Evolutionary conservation across 108 stramenopile genomes (phyloP), one percentile per base, ranked within the genome.

Genomic region (Cyclotella atomus): DNA sequence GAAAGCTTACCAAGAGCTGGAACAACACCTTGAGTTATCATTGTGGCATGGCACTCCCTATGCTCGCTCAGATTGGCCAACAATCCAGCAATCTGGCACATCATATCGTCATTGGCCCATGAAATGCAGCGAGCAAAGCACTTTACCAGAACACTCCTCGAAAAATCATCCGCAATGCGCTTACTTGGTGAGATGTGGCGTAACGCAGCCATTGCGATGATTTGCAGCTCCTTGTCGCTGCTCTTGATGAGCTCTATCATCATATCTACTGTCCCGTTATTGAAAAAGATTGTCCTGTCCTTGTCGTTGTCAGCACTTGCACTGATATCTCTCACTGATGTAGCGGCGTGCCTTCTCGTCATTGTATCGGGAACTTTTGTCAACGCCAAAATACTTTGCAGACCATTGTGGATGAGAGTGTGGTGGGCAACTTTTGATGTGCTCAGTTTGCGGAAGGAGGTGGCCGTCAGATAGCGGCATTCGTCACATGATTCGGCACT

Each of bases 51-150:
- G 73, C 91, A 91, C 55, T 80, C 81, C 43, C 62, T 64, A 50
- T 85, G 71, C 65, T 90, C 91, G 29, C 83, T 84, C 54, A 91
- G 67, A 72, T 94, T 94, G 24, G 91, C 93, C 46, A 94, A 53
- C 8, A 88, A 54, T 23, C 90, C 93, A 17, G 91, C 90, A 65
- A 83, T 54, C 79, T 94, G 91, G 56, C 83, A 86, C 70, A 69
- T 64, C 61, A 94, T 77, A 49, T 94, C 90, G 21, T 85, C 89
- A 55, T 85, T 88, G 16, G 83, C 84, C 65, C 77, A 76, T 34
- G 61, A 52, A 29, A 85, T 83, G 70, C 86, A 84, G 41, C 87
- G 85, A 38, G 89, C 69, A 24, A 85, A 72, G 9, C 85, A 81
- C 12, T 75, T 54, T 45, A 91, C 64, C 20, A 81, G 80, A 0